A percentile compares a stretch with the other conserved stretches of the same genome.
Evolutionary conservation across 108 stramenopile genomes (phyloP).

Genomic region (Ochromonas danica): DNA sequence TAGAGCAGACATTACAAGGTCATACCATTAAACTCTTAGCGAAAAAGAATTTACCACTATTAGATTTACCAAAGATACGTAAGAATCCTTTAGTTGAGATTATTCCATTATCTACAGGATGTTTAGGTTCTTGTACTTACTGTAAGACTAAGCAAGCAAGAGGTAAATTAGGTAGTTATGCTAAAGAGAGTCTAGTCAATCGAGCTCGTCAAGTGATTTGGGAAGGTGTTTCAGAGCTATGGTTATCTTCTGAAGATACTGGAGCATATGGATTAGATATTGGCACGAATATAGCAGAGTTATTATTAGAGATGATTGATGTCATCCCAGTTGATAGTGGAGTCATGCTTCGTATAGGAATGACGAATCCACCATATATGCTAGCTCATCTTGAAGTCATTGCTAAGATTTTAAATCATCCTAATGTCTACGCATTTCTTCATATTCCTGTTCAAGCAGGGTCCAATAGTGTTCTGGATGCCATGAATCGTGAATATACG

Average conservation of each 20-base stretch:
- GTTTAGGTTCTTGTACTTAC: slow-evolving; percentile 59
- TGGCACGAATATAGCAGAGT: slow-evolving; percentile 26
- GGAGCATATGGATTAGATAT: slow-evolving; percentile 59
- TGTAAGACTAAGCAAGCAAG: slow-evolving; percentile 59
- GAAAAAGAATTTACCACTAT: slow-evolving; percentile 38
- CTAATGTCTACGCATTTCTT: slow-evolving; percentile 47
- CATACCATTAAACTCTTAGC: slow-evolving; percentile 46
- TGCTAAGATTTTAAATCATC: slow-evolving; percentile 11
- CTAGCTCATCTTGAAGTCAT: slow-evolving; percentile 48
- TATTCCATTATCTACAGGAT: slow-evolving; percentile 56
- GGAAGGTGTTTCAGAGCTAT: slow-evolving; percentile 54
- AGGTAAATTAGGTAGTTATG: slow-evolving; percentile 53
- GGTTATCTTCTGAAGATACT: slow-evolving; percentile 57
- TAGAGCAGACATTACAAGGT: slow-evolving; percentile 45
- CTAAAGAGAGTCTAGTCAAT: slow-evolving; percentile 36
- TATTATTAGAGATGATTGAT: slow-evolving; percentile 9
- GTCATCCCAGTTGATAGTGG: not conserved
- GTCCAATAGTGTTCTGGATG: slow-evolving; percentile 40
- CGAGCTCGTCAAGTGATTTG: slow-evolving; percentile 34
- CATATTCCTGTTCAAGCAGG: slow-evolving; percentile 58
- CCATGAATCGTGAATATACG: slow-evolving; percentile 58
- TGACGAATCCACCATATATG: slow-evolving; percentile 62
- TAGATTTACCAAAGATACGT: slow-evolving; percentile 59
- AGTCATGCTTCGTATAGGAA: slow-evolving; percentile 52
- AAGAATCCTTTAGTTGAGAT: slow-evolving; percentile 54